Conservation (phyloP, 2,329 filamentous ascomycete genomes). For the Calonectria leucothoes region DNA sequence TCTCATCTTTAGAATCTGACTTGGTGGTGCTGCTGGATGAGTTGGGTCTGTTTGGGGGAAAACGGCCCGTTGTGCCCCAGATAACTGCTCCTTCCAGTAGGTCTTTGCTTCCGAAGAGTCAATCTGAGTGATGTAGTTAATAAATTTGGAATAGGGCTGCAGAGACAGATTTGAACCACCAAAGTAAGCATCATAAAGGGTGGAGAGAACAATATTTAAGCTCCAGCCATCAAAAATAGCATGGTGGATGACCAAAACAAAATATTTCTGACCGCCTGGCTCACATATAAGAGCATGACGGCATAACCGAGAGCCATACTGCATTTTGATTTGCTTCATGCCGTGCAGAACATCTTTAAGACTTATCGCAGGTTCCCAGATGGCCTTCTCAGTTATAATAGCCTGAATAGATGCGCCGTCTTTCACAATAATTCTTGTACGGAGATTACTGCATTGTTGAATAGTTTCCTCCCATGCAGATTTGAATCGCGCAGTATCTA, state of each 20-base stretch:
- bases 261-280: background rate
- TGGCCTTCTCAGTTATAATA: background rate
- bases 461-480: background rate
- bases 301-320: background rate
- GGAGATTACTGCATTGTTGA: constrained; percentile 2
- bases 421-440: background rate
- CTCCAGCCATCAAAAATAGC: constrained; percentile 13
- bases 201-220: background rate
- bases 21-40: background rate
- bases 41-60: background rate
- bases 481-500: background rate
- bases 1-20: background rate
- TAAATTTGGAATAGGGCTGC: background rate
- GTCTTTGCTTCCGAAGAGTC: background rate
- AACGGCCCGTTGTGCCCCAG: background rate
- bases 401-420: background rate
- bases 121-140: constrained; percentile 4
- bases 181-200: background rate
- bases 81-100: background rate
- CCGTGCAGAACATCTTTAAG: background rate
- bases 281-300: background rate
- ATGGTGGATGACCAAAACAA: background rate
- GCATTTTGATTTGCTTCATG: background rate
- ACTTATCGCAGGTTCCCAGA: background rate
- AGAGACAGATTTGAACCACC: background rate